Evolutionary conservation across 2,329 filamentous ascomycete species (phyloP), one percentile per base, ranked within the genome.

Genomic region (Annulohypoxylon truncatum): DNA sequence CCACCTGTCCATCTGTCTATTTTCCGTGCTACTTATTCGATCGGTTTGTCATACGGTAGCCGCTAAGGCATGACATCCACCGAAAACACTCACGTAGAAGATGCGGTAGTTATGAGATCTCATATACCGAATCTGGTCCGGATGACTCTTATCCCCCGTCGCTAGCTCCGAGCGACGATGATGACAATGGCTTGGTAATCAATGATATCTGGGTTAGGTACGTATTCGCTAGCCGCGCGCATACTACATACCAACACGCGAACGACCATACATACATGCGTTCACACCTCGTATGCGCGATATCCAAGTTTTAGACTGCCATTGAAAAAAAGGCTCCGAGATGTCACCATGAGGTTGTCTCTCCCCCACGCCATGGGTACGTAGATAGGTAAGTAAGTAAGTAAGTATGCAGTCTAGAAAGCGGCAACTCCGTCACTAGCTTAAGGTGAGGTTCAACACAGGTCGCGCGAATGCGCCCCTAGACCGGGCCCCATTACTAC

Each of bases 401-500:
- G n/a, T n/a, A n/a, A n/a, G n/a, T n/a, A 26, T 46, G 35, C 28
- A 51, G 15, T 40, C 54, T 47, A 62, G 44, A 60, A 60, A 53
- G 42, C 44, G 48, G 12, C 51, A 28, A 31, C 42, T 40, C 44
- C 12, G 35, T 66, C 38, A 46, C 47, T 54, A 33, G 22, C n/a
- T 22, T 31, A 59, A 51, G 50, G 33, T 7, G 56, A 55, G n/a
- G 51, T 51, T 51, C 26, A 26, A 50, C 46, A 26, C 15, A 44
- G 20, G 47, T 18, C 10, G 48, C 42, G 42, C 31, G 20, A 52
- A 54, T 42, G 18, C 18, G 56, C 29, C 61, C 47, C 55, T 28
- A 46, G 61, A 55, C 29, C 29, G 7, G 31, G 42, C 53, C 42
- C 52, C n/a, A n/a, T n/a, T n/a, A 59, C 53, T 68, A 18, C 59